Conservation (phyloP, 768 basidiomycete species). For the Phaeotremella fagi region DNA sequence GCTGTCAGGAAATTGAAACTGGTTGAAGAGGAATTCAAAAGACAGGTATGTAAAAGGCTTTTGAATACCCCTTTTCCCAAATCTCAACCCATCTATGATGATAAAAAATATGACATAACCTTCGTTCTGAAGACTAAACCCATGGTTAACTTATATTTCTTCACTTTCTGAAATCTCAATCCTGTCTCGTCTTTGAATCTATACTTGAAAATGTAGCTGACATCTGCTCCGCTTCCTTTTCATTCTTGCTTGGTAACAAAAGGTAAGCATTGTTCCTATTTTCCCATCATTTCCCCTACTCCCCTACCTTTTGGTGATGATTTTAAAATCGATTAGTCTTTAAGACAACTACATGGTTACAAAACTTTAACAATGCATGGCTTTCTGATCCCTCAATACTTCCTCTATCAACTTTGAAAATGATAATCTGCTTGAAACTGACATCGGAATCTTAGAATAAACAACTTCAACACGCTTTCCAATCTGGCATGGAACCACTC, state of each 20-base stretch:
- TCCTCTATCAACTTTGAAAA: neutral
- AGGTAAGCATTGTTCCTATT: constrained; percentile 35
- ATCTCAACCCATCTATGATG: constrained; percentile 28
- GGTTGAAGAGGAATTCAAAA: constrained; percentile 36
- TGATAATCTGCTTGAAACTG: constrained; percentile 16
- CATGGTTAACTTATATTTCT: constrained; percentile 48
- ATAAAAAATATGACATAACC: constrained; percentile 49
- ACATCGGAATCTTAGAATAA: constrained; percentile 53
- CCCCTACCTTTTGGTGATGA: constrained; percentile 56
- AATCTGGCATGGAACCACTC: constrained; percentile 70
- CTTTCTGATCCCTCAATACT: constrained; percentile 46
- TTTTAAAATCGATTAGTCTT: constrained; percentile 75
- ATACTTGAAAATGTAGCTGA: constrained; percentile 16
- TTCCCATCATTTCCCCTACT: constrained; percentile 18
- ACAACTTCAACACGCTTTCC: constrained; percentile 72
- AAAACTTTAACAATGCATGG: constrained; percentile 50
- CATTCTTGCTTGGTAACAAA: neutral
- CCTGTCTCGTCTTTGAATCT: neutral
- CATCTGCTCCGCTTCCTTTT: neutral
- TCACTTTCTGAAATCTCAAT: constrained; percentile 46
- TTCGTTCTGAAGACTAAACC: constrained; percentile 49
- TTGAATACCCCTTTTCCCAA: neutral
- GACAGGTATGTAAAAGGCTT: constrained; percentile 32
- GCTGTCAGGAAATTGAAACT: constrained; percentile 43
- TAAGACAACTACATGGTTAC: constrained; percentile 49